Conservation (phyloP, 805 yeast species). For the Nakazawaea sp. region DNA sequence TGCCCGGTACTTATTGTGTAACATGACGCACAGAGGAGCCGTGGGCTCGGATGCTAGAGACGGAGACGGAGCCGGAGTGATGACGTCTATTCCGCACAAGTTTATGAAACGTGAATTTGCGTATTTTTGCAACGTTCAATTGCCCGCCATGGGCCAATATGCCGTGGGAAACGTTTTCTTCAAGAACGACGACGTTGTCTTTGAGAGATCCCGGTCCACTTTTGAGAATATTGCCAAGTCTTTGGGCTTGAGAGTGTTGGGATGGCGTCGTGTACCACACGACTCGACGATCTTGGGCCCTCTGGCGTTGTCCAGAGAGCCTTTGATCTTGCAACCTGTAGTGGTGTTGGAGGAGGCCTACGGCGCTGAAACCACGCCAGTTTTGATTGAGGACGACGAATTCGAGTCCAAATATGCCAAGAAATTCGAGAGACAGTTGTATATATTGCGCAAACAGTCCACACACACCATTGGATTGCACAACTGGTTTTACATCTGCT, state of each 20-base stretch:
- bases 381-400: constrained; percentile 38
- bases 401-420: constrained; percentile 51
- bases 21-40: constrained; percentile 99
- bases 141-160: constrained; percentile 81
- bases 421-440: constrained; percentile 76
- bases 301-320: constrained; percentile 90
- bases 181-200: constrained; percentile 73
- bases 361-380: constrained; percentile 29
- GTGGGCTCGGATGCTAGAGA: constrained; percentile 93
- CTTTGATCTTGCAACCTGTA: constrained; percentile 88
- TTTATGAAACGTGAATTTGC: constrained; percentile 82
- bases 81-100: constrained; percentile 86
- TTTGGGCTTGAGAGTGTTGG: constrained; percentile 76
- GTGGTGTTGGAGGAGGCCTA: constrained; percentile 57
- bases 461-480: constrained; percentile 88
- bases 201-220: constrained; percentile 62
- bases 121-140: constrained; percentile 53
- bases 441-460: constrained; percentile 81
- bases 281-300: constrained; percentile 94
- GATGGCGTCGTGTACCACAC: constrained; percentile 93
- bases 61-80: constrained; percentile 98
- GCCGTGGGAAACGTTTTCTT: constrained; percentile 94
- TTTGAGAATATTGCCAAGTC: constrained; percentile 76
- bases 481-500: constrained; percentile 97
- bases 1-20: constrained; percentile 80